Evolutionary conservation across 2,329 filamentous ascomycete genomes (phyloP), one percentile per base, ranked within the genome.

Genomic region (Neoscytalidium dimidiatum): DNA sequence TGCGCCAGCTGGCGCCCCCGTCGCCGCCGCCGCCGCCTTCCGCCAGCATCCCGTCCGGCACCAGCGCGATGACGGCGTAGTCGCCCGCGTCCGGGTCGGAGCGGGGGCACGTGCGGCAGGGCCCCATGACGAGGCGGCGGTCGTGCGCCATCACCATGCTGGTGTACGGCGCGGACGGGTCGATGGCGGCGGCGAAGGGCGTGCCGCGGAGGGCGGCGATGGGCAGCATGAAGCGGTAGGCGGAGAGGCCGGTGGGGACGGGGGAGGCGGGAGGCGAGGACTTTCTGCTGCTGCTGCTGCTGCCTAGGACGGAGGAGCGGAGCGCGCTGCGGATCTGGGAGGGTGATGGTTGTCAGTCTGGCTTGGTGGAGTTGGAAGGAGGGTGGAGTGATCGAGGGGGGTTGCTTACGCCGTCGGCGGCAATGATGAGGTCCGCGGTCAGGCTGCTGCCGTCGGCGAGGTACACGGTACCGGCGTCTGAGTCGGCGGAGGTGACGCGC

Each of bases 61-160:
- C 80, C 6, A 83, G 68, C 0, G 77, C 78, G 4, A 81, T 78
- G 41, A 84, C 74, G 41, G 81, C 78, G 66, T 79, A 82, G 0
- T 83, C 67, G 3, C 75, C 70, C 2, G 4, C 49, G 6, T 38
- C 31, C 3, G 17, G 17, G 17, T 33, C 31, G 1, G n/a, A 41
- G 9, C 13, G 9, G n/a, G 38, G n/a, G 1, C n/a, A 17, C 43
- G 48, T 51, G 5, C 81, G 71, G 0, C 77, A 80, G 1, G 81
- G 81, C 2, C 81, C 81, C 79, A 83, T 82, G 38, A 83, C 77
- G n/a, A 81, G 67, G 14, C 79, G 72, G 21, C 75, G 71, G 29
- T 79, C 73, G 31, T 81, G 77, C 0, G 76, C 80, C 64, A 83
- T 71, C 2, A 83, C 71, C 81, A 83, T 83, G 0, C 79, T 79